Base-by-base conservation (phyloP, 1,284 basidiomycete genomes). In the Puccinia polysora region DNA sequence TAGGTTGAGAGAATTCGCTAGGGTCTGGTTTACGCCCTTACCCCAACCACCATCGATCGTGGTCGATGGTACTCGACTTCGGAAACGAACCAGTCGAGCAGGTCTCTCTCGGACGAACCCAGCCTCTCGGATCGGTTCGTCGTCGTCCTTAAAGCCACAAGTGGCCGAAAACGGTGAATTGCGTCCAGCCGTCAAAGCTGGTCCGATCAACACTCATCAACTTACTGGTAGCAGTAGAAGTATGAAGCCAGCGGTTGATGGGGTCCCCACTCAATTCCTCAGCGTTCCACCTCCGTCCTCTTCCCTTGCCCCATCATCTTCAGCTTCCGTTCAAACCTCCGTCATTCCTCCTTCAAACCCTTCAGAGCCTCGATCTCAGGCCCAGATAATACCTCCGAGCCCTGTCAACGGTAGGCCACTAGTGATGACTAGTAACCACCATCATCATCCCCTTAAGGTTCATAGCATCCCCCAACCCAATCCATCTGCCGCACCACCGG, bases 1-100 rank as follows among this genome's bases (percentile, higher is more conserved):
- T 18, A n/a, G 52, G 28, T 49, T 68, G 8, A 38, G 25, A 7
- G 65, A 68, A 40, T 68, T 68, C 23, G 38, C 58, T 32, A 47
- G 65, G 15, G 65, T 68, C 40, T 68, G 65, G 65, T 68, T 18
- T 59, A 25, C 64, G 7, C 64, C 64, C 10, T 28, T 65, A 28
- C 50, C 50, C n/a, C 49, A 55, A 43, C 64, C 64, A 23, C 64
- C 64, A 4, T 7, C 18, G 15, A 55, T 65, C 34, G 25, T 65
- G 7, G 34, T 52, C 50, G 64, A 52, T 43, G 50, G 64, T 4
- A 43, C 32, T 8, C 43, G 43, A 28, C 14, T 49, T 30, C 40
- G 62, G n/a, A 23, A 64, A 25, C 32, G 20, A 23, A 63, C 43
- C 60, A 64, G 32, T 32, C 2, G 18, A n/a, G 23, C 15, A 3